A percentile compares a stretch with the other conserved stretches of the same genome.
These are phyloP conservation scores for Tetrahymena thermophila DNA, from an alignment of 73 alveolate genomes.

Conservation along the genomic window DNA sequence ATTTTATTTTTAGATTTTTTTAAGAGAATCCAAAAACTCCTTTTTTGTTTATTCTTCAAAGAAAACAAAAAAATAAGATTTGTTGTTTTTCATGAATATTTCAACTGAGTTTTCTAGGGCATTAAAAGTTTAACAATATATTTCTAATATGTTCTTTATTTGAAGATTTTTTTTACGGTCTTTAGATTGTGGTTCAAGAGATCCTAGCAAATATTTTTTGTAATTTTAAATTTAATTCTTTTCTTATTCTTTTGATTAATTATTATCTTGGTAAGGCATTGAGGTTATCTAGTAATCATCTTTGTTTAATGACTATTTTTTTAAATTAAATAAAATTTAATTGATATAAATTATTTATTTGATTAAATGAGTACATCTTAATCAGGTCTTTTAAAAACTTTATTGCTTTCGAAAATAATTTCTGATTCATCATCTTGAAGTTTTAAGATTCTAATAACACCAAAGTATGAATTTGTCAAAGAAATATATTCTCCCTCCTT, in stretches of 20 bases:
- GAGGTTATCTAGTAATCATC: constrained; percentile 9
- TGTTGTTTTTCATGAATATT: constrained; percentile 40
- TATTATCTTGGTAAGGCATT: constrained; percentile 28
- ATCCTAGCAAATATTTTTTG: constrained; percentile 20
- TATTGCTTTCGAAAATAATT: neutral
- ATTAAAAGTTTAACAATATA: constrained; percentile 31
- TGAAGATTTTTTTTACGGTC: constrained; percentile 9
- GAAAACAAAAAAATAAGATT: constrained; percentile 35
- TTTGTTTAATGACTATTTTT: constrained; percentile 15
- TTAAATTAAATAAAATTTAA: neutral
- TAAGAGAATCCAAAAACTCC: neutral
- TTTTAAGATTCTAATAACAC: neutral
- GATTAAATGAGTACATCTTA: neutral
- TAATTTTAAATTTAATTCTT: neutral
- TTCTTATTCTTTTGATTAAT: neutral
- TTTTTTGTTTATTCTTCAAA: neutral
- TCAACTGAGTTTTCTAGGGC: constrained; percentile 49
- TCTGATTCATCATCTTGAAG: neutral
- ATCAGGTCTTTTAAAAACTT: neutral
- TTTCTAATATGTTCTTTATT: constrained; percentile 50
- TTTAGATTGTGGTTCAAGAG: constrained; percentile 29
- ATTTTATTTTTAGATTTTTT: neutral
- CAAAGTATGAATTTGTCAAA: neutral
- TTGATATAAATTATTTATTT: neutral
- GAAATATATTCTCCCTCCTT: neutral